phyloP scores from a whole-genome alignment of 2,329 filamentous ascomycete genomes.

The Sarocladium brachiariae region DNA sequence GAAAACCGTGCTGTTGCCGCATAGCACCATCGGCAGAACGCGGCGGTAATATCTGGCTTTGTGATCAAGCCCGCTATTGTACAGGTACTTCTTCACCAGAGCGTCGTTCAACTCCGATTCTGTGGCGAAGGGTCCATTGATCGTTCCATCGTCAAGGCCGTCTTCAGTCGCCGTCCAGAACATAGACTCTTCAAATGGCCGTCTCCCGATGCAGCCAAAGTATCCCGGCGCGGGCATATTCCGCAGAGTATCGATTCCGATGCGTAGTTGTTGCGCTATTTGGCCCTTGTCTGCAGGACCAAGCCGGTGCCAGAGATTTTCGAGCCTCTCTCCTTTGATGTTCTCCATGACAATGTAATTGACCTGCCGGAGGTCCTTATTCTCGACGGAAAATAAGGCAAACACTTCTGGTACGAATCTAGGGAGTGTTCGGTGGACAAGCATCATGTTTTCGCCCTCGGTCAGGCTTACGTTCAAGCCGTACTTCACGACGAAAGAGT shows the following conservation, averaged over 20 bases:
- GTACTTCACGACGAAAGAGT: neutral
- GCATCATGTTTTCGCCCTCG: neutral
- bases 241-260: neutral
- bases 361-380: neutral
- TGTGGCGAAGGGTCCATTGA: neutral
- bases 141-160: too few relatives aligned
- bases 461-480: neutral
- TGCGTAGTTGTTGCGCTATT: neutral
- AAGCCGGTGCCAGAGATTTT: neutral
- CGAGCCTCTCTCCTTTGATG: neutral
- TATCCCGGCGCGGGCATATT: neutral
- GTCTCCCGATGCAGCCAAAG: neutral
- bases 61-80: neutral
- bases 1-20: slow-evolving; percentile 11
- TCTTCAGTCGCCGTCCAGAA: too few relatives aligned
- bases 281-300: neutral
- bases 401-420: neutral
- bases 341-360: neutral
- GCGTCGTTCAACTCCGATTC: neutral
- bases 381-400: neutral
- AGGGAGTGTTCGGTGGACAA: neutral
- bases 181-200: neutral
- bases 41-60: neutral
- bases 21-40: neutral
- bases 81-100: neutral